Conservation (phyloP, 75 land plant genomes). For the Pinus tabuliformis region DNA sequence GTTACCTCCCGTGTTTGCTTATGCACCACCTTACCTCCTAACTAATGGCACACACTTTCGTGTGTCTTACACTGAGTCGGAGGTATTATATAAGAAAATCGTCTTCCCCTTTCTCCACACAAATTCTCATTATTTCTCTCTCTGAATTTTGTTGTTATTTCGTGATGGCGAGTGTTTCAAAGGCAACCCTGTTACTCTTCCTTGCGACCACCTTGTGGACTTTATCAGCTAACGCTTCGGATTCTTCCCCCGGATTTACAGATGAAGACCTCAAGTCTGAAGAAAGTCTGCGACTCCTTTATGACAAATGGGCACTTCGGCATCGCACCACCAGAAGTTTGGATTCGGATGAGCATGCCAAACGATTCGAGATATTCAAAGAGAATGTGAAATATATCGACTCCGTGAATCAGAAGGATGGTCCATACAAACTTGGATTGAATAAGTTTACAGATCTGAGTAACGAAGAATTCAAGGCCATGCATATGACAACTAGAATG, state of each 20-base stretch:
- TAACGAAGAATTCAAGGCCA: slow-evolving; percentile 47
- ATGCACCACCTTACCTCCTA: too few species aligned
- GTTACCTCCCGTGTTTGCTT: too few species aligned
- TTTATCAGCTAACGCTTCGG: too few species aligned
- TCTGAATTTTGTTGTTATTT: too few species aligned
- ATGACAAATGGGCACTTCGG: background rate
- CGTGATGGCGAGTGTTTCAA: too few species aligned
- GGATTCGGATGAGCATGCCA: background rate
- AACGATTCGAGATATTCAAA: slow-evolving; percentile 36
- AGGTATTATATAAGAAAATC: too few species aligned
- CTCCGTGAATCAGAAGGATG: slow-evolving; percentile 31
- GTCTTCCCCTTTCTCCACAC: too few species aligned
- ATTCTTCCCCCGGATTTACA: background rate
- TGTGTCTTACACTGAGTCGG: too few species aligned
- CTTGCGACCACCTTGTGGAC: too few species aligned
- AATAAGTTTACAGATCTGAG: slow-evolving; percentile 60
- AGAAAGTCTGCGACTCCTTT: background rate
- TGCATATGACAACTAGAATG: slow-evolving; percentile 20
- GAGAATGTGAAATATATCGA: slow-evolving; percentile 58
- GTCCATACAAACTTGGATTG: slow-evolving; percentile 35
- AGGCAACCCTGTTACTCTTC: too few species aligned
- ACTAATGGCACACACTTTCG: too few species aligned
- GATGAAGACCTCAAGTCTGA: background rate
- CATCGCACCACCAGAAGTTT: background rate
- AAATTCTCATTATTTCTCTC: too few species aligned